A percentile compares a stretch with the other conserved stretches of the same genome.
phyloP scores from a whole-genome alignment of 352 stramenopile genomes.

The Phytophthora gonapodyides region DNA sequence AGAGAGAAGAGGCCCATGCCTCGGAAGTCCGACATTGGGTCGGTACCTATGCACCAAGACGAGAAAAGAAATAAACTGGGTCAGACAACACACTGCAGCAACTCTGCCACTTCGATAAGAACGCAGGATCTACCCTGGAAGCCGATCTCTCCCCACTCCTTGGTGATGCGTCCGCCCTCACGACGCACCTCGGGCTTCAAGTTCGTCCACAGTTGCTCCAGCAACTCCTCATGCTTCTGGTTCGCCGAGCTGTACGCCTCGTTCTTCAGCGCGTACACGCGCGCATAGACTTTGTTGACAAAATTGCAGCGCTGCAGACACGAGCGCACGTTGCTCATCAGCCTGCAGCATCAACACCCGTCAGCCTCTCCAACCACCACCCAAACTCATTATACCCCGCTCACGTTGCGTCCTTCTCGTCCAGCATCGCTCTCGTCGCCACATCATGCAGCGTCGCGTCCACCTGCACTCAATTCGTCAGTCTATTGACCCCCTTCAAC shows the following conservation, averaged over 20 bases:
- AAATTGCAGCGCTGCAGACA: constrained; percentile 76
- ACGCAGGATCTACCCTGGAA: constrained; percentile 65
- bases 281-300: constrained; percentile 75
- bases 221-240: constrained; percentile 68
- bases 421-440: constrained; percentile 52
- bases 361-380: constrained; percentile 1
- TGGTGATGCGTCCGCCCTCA: constrained; percentile 76
- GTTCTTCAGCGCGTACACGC: constrained; percentile 58
- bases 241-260: constrained; percentile 73
- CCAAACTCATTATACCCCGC: not conserved
- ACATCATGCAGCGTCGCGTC: constrained; percentile 62
- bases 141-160: constrained; percentile 88
- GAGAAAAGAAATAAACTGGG: not conserved
- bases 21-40: constrained; percentile 87
- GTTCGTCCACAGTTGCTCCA: constrained; percentile 82
- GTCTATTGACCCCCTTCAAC: not conserved
- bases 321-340: constrained; percentile 66
- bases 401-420: constrained; percentile 53
- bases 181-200: constrained; percentile 82
- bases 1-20: constrained; percentile 84
- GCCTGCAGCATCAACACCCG: constrained; percentile 33
- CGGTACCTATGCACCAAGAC: constrained; percentile 47
- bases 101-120: not conserved
- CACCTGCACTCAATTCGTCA: constrained; percentile 36
- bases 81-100: not conserved